These are phyloP conservation scores for Dissophora ornata DNA, from an alignment of 192 early-diverging fungal genomes.

Conservation along the genomic window DNA sequence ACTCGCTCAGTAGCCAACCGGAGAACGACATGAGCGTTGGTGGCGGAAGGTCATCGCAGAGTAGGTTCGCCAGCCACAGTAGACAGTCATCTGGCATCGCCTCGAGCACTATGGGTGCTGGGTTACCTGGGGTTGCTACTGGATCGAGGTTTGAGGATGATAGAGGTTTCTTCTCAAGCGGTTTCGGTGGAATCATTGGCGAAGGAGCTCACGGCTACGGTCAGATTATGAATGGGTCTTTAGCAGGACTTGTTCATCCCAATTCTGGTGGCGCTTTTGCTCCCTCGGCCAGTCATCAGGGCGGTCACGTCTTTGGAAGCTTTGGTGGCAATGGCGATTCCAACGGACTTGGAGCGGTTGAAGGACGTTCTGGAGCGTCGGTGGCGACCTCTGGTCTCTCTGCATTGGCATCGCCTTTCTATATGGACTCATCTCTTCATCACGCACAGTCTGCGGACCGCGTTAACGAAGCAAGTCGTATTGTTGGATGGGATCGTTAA, in stretches of 20 bases:
- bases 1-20: constrained; percentile 2
- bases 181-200: constrained; percentile 50
- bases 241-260: neutral
- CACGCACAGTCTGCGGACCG: constrained; percentile 8
- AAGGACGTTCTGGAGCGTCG: neutral
- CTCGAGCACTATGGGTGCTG: constrained; percentile 7
- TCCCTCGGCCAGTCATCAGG: neutral
- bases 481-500: constrained; percentile 36
- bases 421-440: constrained; percentile 19
- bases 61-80: constrained; percentile 7
- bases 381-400: constrained; percentile 8
- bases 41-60: constrained; percentile 15
- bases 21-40: constrained; percentile 16
- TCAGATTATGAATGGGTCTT: neutral
- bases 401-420: constrained; percentile 14
- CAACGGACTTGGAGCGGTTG: neutral
- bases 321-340: constrained; percentile 6
- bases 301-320: constrained; percentile 1
- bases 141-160: constrained; percentile 34
- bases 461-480: constrained; percentile 4
- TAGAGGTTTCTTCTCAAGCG: constrained; percentile 40
- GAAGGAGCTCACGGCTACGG: constrained; percentile 32
- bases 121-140: constrained; percentile 5
- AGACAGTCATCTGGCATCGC: constrained; percentile 7
- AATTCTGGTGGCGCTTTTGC: neutral